A percentile compares a stretch with the other conserved stretches of the same genome.
Conservation (phyloP, 768 basidiomycete species). For the Leucosporidium yakuticum region DNA sequence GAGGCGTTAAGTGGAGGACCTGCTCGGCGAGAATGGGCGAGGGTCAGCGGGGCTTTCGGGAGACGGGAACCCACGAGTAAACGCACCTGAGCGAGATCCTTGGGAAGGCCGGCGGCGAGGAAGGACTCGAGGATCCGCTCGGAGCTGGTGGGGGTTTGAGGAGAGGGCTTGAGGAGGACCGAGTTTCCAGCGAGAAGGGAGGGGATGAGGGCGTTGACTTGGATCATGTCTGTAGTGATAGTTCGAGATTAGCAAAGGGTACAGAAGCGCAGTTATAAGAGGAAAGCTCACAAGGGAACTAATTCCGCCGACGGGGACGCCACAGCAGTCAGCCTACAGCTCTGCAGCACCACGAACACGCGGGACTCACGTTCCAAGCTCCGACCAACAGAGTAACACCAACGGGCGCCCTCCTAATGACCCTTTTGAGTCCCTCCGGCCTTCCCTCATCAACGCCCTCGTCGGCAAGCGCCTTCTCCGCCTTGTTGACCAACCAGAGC, state of each 20-base stretch:
- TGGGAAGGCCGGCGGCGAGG: constrained; percentile 68
- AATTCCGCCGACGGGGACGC: neutral
- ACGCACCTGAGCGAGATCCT: constrained; percentile 53
- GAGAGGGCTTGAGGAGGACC: constrained; percentile 89
- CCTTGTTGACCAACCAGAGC: constrained; percentile 76
- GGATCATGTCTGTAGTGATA: constrained; percentile 72
- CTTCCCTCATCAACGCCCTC: constrained; percentile 68
- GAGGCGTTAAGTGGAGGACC: constrained; percentile 65
- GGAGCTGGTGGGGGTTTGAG: constrained; percentile 85
- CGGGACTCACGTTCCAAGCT: constrained; percentile 76
- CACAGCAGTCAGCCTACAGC: too few relatives aligned
- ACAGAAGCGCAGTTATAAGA: too few relatives aligned
- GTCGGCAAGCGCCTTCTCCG: constrained; percentile 65
- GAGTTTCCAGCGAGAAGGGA: constrained; percentile 82
- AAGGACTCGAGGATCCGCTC: constrained; percentile 70
- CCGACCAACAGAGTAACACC: constrained; percentile 84
- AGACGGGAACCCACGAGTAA: constrained; percentile 30
- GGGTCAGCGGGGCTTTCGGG: constrained; percentile 19
- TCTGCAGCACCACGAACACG: too few relatives aligned
- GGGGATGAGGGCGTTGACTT: constrained; percentile 87
- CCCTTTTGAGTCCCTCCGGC: constrained; percentile 74
- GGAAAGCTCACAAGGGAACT: constrained; percentile 7
- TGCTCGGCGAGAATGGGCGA: constrained; percentile 42
- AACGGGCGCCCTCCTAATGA: constrained; percentile 72
- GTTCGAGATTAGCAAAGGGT: neutral